Evolutionary conservation across 2,329 filamentous ascomycete species (phyloP).

Genomic region (Teratosphaeria nubilosa): DNA sequence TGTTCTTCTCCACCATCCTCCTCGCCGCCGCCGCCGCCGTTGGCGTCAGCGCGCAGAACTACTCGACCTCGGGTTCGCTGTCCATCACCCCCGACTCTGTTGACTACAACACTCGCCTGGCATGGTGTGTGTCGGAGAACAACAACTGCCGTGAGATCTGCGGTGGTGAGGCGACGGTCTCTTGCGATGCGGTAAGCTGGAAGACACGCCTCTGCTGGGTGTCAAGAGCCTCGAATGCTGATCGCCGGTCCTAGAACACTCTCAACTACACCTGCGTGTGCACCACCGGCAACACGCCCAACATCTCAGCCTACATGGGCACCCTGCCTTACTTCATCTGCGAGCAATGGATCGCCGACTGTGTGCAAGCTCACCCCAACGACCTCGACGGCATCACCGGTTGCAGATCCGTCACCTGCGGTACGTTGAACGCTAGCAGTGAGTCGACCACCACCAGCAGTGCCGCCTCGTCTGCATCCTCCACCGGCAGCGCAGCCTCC

Average conservation of each 20-base stretch:
- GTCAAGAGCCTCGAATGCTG: not conserved
- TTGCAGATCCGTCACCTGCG: constrained; percentile 46
- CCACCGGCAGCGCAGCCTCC: constrained; percentile 21
- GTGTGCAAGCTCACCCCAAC: constrained; percentile 29
- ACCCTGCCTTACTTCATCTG: constrained; percentile 54
- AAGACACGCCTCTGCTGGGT: not conserved
- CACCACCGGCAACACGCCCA: constrained; percentile 43
- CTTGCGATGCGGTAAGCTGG: constrained; percentile 45
- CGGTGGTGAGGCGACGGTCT: constrained; percentile 41
- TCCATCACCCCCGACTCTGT: constrained; percentile 35
- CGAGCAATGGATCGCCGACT: constrained; percentile 38
- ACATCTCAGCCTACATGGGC: constrained; percentile 46
- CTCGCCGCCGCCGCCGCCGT: constrained; percentile 38
- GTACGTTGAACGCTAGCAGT: constrained; percentile 36
- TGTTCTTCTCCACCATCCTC: constrained; percentile 40
- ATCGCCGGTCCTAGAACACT: constrained; percentile 21
- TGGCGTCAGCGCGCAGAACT: constrained; percentile 37
- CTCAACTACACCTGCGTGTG: constrained; percentile 51
- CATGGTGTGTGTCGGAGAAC: constrained; percentile 50
- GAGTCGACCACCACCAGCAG: constrained; percentile 19
- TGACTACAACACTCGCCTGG: constrained; percentile 24
- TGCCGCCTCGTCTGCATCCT: constrained; percentile 12
- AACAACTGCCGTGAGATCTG: constrained; percentile 54
- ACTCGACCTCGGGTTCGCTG: constrained; percentile 27
- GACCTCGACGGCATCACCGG: constrained; percentile 27